phyloP scores from a whole-genome alignment of 345 rosid species.

The Populus ilicifolia region DNA sequence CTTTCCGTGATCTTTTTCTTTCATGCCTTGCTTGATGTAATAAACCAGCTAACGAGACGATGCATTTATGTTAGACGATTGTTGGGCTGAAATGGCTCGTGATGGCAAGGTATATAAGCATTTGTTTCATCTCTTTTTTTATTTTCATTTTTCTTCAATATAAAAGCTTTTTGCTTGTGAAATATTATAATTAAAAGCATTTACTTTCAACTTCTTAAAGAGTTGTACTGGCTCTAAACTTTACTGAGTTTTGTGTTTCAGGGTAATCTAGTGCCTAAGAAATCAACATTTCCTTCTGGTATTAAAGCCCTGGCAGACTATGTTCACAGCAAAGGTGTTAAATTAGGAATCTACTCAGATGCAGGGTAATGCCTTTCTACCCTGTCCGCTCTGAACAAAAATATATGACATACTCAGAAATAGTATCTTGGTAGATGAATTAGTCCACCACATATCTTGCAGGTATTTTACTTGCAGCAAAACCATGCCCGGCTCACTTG shows the following conservation, averaged over 20 bases:
- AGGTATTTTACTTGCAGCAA: constrained; percentile 82
- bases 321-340: constrained; percentile 24
- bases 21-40: neutral
- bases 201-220: too few relatives aligned
- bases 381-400: neutral
- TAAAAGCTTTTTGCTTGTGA: neutral
- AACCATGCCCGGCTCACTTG: constrained; percentile 90
- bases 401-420: too few relatives aligned
- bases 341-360: constrained; percentile 27
- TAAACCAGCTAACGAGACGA: constrained; percentile 11
- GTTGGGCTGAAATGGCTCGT: constrained; percentile 88
- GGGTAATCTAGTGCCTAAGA: constrained; percentile 21
- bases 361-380: constrained; percentile 17
- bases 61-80: constrained; percentile 58
- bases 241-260: neutral
- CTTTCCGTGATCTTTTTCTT: neutral
- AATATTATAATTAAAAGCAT: neutral
- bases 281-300: constrained; percentile 23
- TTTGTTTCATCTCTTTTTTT: neutral
- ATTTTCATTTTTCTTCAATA: neutral
- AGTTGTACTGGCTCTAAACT: neutral
- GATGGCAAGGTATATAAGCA: constrained; percentile 46
- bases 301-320: constrained; percentile 23
- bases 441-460: constrained; percentile 10
- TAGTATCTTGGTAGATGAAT: neutral